A percentile compares a stretch with the other conserved stretches of the same genome.
Conservation (phyloP, 768 basidiomycete genomes). For the Suillus placidus region DNA sequence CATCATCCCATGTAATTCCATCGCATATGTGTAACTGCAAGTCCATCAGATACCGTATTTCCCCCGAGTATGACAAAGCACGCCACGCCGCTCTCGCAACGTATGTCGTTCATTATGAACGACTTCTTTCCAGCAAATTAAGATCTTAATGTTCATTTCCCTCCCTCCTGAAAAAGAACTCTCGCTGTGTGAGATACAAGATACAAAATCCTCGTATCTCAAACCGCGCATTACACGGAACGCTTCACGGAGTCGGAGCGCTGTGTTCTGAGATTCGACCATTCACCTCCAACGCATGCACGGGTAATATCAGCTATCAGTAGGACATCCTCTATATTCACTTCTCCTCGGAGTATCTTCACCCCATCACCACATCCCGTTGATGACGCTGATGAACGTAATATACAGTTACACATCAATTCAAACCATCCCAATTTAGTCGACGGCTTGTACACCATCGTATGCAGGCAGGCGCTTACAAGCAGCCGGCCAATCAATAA, state of each 20-base stretch:
- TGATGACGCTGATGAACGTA: slow-evolving; percentile 1
- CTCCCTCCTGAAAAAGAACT: not conserved
- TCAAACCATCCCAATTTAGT: slow-evolving; percentile 28
- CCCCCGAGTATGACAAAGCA: not conserved
- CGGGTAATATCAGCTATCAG: slow-evolving; percentile 11
- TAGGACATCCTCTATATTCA: slow-evolving; percentile 12
- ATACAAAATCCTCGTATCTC: slow-evolving; percentile 3
- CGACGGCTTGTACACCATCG: slow-evolving; percentile 87
- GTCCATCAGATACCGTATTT: too few relatives aligned
- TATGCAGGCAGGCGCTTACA: slow-evolving; percentile 72
- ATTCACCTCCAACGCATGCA: not conserved
- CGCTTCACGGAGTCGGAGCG: slow-evolving; percentile 8
- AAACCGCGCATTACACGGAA: not conserved
- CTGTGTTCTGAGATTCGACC: not conserved
- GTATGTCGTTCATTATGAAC: not conserved
- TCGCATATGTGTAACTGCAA: not conserved
- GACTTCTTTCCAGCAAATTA: not conserved
- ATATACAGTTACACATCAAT: not conserved
- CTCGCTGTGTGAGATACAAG: not conserved
- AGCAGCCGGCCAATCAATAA: slow-evolving; percentile 77
- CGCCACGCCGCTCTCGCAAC: slow-evolving; percentile 4
- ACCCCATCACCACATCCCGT: slow-evolving; percentile 4
- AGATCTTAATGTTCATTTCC: slow-evolving; percentile 1
- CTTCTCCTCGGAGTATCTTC: slow-evolving; percentile 20
- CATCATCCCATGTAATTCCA: not conserved